phyloP scores from a whole-genome alignment of 139 green algal genomes.

The Astrephomene gubernaculifera region DNA sequence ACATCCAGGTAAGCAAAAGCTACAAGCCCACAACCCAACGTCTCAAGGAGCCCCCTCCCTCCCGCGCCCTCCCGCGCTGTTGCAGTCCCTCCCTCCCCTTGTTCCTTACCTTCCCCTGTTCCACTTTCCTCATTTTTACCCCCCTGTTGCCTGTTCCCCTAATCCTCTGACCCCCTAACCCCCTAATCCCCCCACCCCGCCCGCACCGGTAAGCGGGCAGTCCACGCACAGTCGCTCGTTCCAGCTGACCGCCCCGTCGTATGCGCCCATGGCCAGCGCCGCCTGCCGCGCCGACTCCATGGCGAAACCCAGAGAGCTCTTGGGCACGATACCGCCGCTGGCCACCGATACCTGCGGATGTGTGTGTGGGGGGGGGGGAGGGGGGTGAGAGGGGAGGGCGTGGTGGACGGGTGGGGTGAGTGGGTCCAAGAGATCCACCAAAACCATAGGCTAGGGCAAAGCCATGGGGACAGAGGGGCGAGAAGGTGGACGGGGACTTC shows the following conservation, averaged over 20 bases:
- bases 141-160: too few relatives aligned
- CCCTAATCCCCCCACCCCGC: background rate
- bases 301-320: conserved; percentile 48
- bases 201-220: conserved; percentile 59
- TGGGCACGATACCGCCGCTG: conserved; percentile 62
- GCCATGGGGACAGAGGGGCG: too few relatives aligned
- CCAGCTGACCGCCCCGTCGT: conserved; percentile 39
- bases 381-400: background rate
- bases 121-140: too few relatives aligned
- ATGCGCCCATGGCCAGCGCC: conserved; percentile 17
- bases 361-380: background rate
- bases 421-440: background rate
- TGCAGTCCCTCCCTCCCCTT: too few relatives aligned
- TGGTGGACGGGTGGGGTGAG: background rate
- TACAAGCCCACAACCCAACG: too few relatives aligned
- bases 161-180: background rate
- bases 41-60: too few relatives aligned
- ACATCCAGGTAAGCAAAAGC: too few relatives aligned
- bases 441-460: too few relatives aligned
- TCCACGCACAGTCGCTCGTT: conserved; percentile 64
- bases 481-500: too few relatives aligned
- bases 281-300: conserved; percentile 50
- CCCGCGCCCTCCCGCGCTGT: too few relatives aligned
- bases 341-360: conserved; percentile 45
- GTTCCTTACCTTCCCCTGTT: too few relatives aligned